These are phyloP conservation scores for Citrullus amarus DNA, from an alignment of 306 rosid species.

Conservation along the genomic window DNA sequence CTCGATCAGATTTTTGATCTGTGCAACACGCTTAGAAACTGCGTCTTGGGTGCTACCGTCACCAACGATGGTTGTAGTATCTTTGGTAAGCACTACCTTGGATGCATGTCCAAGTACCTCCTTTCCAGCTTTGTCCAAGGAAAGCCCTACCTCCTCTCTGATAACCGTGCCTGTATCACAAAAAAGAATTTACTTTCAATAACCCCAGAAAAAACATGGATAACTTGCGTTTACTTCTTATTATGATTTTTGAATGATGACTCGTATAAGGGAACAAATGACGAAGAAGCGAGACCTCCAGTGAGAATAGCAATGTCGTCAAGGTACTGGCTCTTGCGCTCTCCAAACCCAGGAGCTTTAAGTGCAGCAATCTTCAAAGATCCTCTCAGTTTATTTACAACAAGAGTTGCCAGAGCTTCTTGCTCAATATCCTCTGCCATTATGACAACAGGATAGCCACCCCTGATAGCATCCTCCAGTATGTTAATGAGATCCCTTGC, in stretches of 20 bases:
- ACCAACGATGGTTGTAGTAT: conserved; percentile 80
- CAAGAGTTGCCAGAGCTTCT: conserved; percentile 95
- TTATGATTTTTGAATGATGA: not conserved
- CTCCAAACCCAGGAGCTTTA: conserved; percentile 99
- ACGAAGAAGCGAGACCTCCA: conserved; percentile 42
- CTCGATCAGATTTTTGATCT: conserved; percentile 80
- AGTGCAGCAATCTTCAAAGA: conserved; percentile 95
- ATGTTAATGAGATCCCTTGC: conserved; percentile 90
- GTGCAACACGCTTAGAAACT: conserved; percentile 86
- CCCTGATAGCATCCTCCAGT: conserved; percentile 88
- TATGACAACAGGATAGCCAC: conserved; percentile 73
- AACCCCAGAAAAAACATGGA: not conserved
- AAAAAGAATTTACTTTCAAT: not conserved
- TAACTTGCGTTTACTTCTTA: not conserved
- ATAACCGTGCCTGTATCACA: conserved; percentile 65
- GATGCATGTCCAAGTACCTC: conserved; percentile 90
- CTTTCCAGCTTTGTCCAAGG: conserved; percentile 80
- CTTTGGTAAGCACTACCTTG: conserved; percentile 95
- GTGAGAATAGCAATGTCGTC: conserved; percentile 95
- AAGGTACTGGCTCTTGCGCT: conserved; percentile 99
- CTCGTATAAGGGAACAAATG: not conserved
- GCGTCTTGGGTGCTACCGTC: conserved; percentile 97
- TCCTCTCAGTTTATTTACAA: conserved; percentile 95
- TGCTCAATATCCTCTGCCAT: conserved; percentile 95
- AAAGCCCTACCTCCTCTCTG: conserved; percentile 93